phyloP scores from a whole-genome alignment of 2,329 filamentous ascomycete genomes.

The Xylariomycetidae sp. region DNA sequence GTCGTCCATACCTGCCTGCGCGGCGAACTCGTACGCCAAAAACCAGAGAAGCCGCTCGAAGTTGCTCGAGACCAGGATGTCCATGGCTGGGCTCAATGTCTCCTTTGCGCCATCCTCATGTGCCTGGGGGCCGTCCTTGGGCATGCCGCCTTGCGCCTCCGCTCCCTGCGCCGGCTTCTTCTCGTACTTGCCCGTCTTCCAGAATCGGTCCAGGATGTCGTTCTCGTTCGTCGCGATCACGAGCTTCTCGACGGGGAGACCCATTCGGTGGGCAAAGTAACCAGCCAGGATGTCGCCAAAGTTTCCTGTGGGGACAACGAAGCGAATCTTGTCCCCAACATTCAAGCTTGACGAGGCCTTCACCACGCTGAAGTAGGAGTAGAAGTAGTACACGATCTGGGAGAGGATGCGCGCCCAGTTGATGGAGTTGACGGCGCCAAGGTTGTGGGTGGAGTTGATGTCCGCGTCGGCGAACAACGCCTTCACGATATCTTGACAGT shows the following conservation, averaged over 20 bases:
- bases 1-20: slow-evolving; percentile 54
- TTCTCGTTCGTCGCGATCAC: slow-evolving; percentile 96
- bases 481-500: slow-evolving; percentile 97
- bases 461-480: slow-evolving; percentile 81
- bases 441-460: slow-evolving; percentile 73
- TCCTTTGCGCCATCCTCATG: slow-evolving; percentile 76
- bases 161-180: slow-evolving; percentile 63
- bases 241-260: slow-evolving; percentile 79
- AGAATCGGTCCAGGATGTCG: slow-evolving; percentile 94
- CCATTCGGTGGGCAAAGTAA: slow-evolving; percentile 89
- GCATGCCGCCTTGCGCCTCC: slow-evolving; percentile 57
- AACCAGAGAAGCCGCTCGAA: slow-evolving; percentile 96
- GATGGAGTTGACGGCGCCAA: slow-evolving; percentile 94
- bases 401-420: slow-evolving; percentile 94
- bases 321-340: slow-evolving; percentile 65
- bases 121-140: slow-evolving; percentile 54
- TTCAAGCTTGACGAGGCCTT: slow-evolving; percentile 55
- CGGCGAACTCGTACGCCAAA: slow-evolving; percentile 68
- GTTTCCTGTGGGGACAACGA: slow-evolving; percentile 91
- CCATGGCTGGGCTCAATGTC: slow-evolving; percentile 93
- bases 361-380: slow-evolving; percentile 81
- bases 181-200: slow-evolving; percentile 82
- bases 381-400: slow-evolving; percentile 96
- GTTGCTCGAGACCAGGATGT: slow-evolving; percentile 93
- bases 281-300: slow-evolving; percentile 89